Conservation (phyloP, 2,329 filamentous ascomycete species). For the Pseudonectria foliicola region DNA sequence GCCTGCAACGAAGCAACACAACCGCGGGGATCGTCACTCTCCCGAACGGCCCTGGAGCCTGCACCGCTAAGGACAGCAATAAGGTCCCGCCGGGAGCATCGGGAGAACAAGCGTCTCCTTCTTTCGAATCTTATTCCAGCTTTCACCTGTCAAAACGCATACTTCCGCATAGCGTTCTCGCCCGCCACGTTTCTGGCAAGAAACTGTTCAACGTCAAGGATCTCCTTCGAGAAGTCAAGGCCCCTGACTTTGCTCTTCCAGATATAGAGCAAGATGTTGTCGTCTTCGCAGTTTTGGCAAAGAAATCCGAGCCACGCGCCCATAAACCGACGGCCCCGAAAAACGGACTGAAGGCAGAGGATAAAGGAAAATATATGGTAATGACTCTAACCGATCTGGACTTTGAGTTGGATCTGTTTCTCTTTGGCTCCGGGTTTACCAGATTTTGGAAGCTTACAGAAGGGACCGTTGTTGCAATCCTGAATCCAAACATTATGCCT, state of each 20-base stretch:
- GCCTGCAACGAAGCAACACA: conserved; percentile 38
- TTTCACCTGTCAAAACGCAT: conserved; percentile 77
- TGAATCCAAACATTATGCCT: conserved; percentile 89
- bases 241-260: conserved; percentile 74
- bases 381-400: conserved; percentile 80
- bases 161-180: conserved; percentile 72
- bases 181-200: conserved; percentile 71
- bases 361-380: conserved; percentile 84
- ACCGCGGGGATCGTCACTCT: conserved; percentile 24
- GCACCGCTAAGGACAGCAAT: conserved; percentile 4
- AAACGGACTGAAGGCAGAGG: conserved; percentile 42
- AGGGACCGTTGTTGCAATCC: conserved; percentile 84
- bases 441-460: conserved; percentile 90
- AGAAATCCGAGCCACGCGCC: conserved; percentile 72
- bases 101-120: conserved; percentile 29
- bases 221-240: conserved; percentile 72
- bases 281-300: conserved; percentile 78
- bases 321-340: conserved; percentile 42
- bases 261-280: conserved; percentile 83
- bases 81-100: conserved; percentile 14
- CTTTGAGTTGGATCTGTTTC: conserved; percentile 84
- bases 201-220: conserved; percentile 73
- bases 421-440: conserved; percentile 86
- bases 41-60: conserved; percentile 10
- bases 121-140: conserved; percentile 81